Evolutionary conservation across 2,329 filamentous ascomycete genomes (phyloP).

Genomic region (Paecilomyces sp.): DNA sequence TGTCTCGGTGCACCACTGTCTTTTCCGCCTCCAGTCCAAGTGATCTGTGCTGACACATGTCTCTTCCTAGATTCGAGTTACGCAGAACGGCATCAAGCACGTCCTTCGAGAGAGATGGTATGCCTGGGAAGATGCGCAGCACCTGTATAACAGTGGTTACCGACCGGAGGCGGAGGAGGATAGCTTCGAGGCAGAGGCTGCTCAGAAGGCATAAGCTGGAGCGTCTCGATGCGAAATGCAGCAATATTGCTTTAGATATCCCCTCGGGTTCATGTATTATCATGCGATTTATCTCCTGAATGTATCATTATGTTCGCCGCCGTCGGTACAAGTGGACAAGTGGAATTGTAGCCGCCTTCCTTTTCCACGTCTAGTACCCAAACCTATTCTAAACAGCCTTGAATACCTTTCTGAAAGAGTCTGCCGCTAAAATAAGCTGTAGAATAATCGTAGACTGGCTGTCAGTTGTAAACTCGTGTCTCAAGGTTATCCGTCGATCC

Average conservation of each 20-base stretch:
- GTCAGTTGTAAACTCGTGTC: not conserved
- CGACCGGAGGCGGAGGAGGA: constrained; percentile 25
- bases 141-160: constrained; percentile 28
- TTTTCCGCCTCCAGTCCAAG: not conserved
- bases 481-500: constrained; percentile 1
- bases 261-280: not conserved
- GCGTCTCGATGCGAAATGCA: not conserved
- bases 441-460: not conserved
- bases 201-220: not conserved
- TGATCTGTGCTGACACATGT: not conserved
- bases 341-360: not conserved
- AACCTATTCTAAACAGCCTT: not conserved
- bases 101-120: constrained; percentile 82
- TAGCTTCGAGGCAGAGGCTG: constrained; percentile 4
- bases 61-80: constrained; percentile 57
- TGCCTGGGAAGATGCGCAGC: constrained; percentile 54
- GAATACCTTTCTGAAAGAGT: not conserved
- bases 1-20: not conserved
- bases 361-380: not conserved
- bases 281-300: not conserved
- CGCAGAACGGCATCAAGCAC: constrained; percentile 77
- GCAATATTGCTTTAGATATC: not conserved
- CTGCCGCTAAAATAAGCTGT: not conserved
- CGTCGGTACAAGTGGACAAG: not conserved
- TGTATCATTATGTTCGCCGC: not conserved